phyloP scores from a whole-genome alignment of 306 rosid genomes.

The Chamaecrista fasciculata region DNA sequence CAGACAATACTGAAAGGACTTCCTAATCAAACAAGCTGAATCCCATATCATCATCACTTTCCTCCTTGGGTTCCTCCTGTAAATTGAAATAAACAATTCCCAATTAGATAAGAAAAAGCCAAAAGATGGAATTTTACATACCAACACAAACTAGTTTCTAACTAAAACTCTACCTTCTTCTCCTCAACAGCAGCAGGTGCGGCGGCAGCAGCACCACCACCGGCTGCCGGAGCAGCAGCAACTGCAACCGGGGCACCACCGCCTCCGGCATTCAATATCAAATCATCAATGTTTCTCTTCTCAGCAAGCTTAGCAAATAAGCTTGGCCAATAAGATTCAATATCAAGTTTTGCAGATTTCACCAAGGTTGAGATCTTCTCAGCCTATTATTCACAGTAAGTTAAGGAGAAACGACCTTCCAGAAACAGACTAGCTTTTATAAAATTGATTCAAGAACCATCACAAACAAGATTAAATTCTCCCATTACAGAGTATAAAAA shows the following conservation, averaged over 20 bases:
- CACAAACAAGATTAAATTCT: neutral
- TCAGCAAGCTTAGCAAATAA: slow-evolving; percentile 79
- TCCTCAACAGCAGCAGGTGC: slow-evolving; percentile 73
- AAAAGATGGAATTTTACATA: neutral
- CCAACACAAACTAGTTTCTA: neutral
- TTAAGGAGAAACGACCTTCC: slow-evolving; percentile 30
- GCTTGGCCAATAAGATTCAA: slow-evolving; percentile 67
- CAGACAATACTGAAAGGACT: slow-evolving; percentile 2
- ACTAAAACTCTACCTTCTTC: slow-evolving; percentile 52
- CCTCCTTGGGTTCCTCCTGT: slow-evolving; percentile 72
- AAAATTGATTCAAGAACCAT: neutral
- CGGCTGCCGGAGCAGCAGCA: slow-evolving; percentile 51
- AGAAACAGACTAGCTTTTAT: neutral
- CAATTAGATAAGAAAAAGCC: slow-evolving; percentile 4
- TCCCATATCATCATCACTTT: slow-evolving; percentile 78
- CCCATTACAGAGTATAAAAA: neutral
- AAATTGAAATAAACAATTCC: neutral
- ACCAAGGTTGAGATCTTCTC: slow-evolving; percentile 65
- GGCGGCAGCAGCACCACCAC: slow-evolving; percentile 32
- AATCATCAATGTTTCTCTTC: slow-evolving; percentile 61
- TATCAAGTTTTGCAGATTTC: slow-evolving; percentile 51
- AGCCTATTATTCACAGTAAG: slow-evolving; percentile 42
- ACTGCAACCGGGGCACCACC: slow-evolving; percentile 62
- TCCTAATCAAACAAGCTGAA: slow-evolving; percentile 67
- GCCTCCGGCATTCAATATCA: slow-evolving; percentile 60